Conservation (phyloP, 2,329 filamentous ascomycete species). For the Lecanicillium sp. region DNA sequence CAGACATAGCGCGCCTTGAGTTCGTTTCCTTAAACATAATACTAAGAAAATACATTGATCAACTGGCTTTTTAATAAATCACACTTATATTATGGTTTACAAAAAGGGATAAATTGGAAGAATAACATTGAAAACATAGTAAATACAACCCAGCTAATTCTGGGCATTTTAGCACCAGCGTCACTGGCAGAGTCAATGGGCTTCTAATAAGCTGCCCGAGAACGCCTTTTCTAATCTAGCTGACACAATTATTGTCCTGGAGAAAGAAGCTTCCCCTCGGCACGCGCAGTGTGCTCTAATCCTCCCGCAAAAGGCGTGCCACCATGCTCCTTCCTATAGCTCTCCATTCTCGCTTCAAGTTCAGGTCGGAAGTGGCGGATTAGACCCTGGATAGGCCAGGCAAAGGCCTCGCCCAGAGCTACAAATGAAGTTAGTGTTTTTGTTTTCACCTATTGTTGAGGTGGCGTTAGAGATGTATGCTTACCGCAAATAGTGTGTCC, state of each 20-base stretch:
- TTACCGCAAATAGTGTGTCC: conserved; percentile 95
- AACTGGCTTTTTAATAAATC: no score
- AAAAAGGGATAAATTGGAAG: background rate
- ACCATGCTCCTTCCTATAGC: conserved; percentile 65
- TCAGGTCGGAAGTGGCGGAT: conserved; percentile 98
- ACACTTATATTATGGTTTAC: no score
- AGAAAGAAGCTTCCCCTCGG: conserved; percentile 75
- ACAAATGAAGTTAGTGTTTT: conserved; percentile 20
- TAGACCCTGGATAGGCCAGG: conserved; percentile 95
- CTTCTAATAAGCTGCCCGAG: conserved; percentile 2
- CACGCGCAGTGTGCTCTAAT: conserved; percentile 67
- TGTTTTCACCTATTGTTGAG: background rate
- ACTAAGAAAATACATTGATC: no score
- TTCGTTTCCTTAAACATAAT: no score
- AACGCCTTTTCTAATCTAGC: conserved; percentile 9
- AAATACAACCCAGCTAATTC: conserved; percentile 10
- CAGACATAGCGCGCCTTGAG: no score
- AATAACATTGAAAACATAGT: conserved; percentile 10
- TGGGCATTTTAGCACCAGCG: conserved; percentile 7
- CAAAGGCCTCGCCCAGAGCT: conserved; percentile 94
- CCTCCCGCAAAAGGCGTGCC: conserved; percentile 76
- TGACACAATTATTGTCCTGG: conserved; percentile 68
- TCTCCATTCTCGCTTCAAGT: conserved; percentile 81
- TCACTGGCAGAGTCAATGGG: conserved; percentile 3
- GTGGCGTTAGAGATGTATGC: conserved; percentile 21